Conservation (phyloP, 768 basidiomycete genomes). For the Mycena albidolilacea region DNA sequence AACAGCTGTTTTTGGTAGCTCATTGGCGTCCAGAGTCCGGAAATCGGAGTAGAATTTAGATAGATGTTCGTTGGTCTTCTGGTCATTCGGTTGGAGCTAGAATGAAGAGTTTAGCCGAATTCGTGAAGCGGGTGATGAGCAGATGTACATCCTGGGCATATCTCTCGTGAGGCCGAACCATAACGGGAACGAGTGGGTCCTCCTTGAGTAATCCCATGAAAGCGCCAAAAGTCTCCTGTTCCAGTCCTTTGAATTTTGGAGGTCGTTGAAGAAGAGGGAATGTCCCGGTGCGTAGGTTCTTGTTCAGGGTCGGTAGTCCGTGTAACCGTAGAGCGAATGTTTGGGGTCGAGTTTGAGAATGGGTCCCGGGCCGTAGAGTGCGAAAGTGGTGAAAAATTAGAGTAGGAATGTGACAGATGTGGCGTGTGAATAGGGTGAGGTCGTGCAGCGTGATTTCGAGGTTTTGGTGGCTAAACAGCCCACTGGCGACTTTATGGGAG, state of each 20-base stretch:
- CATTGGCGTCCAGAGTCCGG: neutral
- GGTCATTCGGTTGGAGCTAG: neutral
- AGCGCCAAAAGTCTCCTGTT: constrained; percentile 28
- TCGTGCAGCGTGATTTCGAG: too few species aligned
- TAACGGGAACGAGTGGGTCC: constrained; percentile 34
- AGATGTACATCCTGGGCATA: constrained; percentile 17
- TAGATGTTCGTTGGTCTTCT: constrained; percentile 4
- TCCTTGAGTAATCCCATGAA: constrained; percentile 21
- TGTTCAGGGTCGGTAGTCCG: too few species aligned
- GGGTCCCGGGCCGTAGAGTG: too few species aligned
- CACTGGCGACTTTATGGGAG: too few species aligned
- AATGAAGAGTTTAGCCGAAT: neutral
- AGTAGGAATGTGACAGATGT: too few species aligned
- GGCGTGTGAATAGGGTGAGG: too few species aligned
- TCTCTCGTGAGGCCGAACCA: constrained; percentile 17
- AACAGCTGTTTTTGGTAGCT: constrained; percentile 26
- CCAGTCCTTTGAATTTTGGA: constrained; percentile 14
- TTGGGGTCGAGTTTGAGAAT: too few species aligned
- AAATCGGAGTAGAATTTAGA: constrained; percentile 32
- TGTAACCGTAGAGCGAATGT: too few species aligned
- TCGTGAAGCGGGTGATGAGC: neutral
- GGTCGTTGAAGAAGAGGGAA: too few species aligned
- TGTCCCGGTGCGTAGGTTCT: too few species aligned
- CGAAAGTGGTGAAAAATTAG: too few species aligned
- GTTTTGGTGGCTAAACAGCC: too few species aligned